Percentiles rank a stretch among this genome's conserved stretches.
Conservation (phyloP, 257 asterid species). For the Fraxinus excelsior region DNA sequence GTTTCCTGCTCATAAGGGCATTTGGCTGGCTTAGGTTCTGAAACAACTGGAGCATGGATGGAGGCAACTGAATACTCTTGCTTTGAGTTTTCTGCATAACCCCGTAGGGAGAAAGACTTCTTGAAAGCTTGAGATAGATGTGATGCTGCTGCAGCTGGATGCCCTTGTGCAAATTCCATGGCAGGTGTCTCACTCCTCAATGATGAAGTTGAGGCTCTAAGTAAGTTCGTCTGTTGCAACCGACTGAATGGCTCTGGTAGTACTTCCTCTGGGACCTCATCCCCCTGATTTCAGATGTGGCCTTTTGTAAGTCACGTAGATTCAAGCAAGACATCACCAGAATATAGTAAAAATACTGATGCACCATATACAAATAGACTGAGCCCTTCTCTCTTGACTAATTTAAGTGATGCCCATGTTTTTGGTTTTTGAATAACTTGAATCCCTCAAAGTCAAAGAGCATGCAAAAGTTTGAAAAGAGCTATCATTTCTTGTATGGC, state of each 20-base stretch:
- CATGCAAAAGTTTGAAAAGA: neutral
- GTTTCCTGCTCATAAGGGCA: constrained; percentile 8
- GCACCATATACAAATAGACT: neutral
- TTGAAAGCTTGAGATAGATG: constrained; percentile 62
- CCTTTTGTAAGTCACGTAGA: constrained; percentile 2
- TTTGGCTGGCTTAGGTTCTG: constrained; percentile 11
- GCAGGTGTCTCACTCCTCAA: constrained; percentile 12
- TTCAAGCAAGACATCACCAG: neutral
- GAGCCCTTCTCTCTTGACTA: neutral
- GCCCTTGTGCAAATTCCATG: constrained; percentile 17
- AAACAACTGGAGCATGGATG: constrained; percentile 20
- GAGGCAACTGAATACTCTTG: constrained; percentile 25
- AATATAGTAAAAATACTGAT: neutral
- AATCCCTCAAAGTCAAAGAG: neutral
- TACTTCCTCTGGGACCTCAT: constrained; percentile 76
- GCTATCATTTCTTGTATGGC: neutral
- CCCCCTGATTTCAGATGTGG: constrained; percentile 49
- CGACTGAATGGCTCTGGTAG: constrained; percentile 63
- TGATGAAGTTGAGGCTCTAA: constrained; percentile 27
- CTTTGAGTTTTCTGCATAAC: constrained; percentile 9
- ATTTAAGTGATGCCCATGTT: neutral
- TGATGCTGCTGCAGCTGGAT: constrained; percentile 30
- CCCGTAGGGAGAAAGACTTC: constrained; percentile 44
- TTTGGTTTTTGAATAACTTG: constrained; percentile 4
- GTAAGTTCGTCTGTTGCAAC: constrained; percentile 32